Evolutionary conservation across 225 moss, liverwort and hornwort genomes (phyloP).

Genomic region (Sphagnum contortum): DNA sequence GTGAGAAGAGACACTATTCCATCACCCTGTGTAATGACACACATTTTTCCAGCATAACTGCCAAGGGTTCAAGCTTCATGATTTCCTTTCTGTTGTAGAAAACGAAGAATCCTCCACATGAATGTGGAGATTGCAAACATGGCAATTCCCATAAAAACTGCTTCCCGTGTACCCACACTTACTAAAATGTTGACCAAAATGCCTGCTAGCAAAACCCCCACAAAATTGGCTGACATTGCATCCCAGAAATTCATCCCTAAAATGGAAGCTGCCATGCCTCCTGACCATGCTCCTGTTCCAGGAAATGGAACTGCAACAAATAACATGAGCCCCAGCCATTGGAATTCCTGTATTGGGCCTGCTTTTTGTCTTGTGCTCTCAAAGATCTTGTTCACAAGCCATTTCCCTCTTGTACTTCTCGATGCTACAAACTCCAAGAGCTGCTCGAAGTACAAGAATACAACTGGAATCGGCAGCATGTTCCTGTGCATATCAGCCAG

Average conservation of each 20-base stretch:
- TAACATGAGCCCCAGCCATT: constrained; percentile 84
- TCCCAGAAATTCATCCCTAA: constrained; percentile 87
- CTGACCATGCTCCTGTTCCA: constrained; percentile 96
- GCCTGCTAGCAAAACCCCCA: constrained; percentile 86
- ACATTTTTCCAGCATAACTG: no score
- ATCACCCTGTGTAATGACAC: no score
- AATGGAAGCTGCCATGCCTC: constrained; percentile 78
- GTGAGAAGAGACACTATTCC: no score
- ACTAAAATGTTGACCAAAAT: constrained; percentile 75
- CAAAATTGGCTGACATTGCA: constrained; percentile 71
- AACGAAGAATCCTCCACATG: constrained; percentile 70
- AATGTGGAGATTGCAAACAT: constrained; percentile 52
- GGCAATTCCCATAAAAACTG: constrained; percentile 43
- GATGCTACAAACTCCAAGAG: constrained; percentile 48
- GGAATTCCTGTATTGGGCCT: constrained; percentile 79
- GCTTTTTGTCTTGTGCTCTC: constrained; percentile 62
- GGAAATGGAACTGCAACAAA: constrained; percentile 95
- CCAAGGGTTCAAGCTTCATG: constrained; percentile 15
- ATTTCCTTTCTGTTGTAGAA: constrained; percentile 27
- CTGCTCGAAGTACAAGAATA: constrained; percentile 62
- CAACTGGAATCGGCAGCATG: constrained; percentile 81
- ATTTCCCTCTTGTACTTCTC: constrained; percentile 38
- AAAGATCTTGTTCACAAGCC: constrained; percentile 43
- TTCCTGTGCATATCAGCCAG: constrained; percentile 38
- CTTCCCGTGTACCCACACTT: constrained; percentile 51